Conservation (phyloP, 139 green algal species). For the Asterochloris erici region DNA sequence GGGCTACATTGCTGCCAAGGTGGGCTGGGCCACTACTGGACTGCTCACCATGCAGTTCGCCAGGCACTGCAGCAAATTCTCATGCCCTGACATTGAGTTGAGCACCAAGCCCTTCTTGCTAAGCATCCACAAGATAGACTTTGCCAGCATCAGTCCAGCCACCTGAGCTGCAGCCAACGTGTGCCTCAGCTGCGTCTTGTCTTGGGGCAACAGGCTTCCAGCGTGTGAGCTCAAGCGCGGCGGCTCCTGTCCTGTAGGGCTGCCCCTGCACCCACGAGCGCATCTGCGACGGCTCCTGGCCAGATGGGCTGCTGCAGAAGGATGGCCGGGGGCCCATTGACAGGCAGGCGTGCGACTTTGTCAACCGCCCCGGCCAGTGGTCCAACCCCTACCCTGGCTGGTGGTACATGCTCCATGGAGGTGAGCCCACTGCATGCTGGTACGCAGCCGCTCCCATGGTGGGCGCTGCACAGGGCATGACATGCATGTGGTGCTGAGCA, state of each 20-base stretch:
- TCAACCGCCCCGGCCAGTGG: neutral
- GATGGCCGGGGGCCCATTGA: neutral
- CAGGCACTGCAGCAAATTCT: neutral
- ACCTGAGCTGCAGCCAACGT: too few relatives aligned
- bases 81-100: too few relatives aligned
- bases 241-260: neutral
- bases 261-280: neutral
- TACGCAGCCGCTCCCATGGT: neutral
- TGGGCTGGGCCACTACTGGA: neutral
- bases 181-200: neutral
- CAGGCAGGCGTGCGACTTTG: neutral
- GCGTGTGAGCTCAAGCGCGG: too few relatives aligned
- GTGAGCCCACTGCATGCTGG: neutral
- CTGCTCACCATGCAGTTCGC: neutral
- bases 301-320: neutral
- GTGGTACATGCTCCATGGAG: slow-evolving; percentile 9
- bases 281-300: neutral
- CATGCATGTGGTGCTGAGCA: neutral
- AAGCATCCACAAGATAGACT: neutral
- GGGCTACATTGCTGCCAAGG: slow-evolving; percentile 1
- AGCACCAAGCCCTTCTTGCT: too few relatives aligned
- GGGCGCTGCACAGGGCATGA: neutral
- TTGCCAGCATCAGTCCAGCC: too few relatives aligned
- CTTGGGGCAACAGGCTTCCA: neutral
- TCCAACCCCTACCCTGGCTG: neutral